Evolutionary conservation across 2,329 filamentous ascomycete genomes (phyloP), one percentile per base, ranked within the genome.

Genomic region (Amauroascus verrucosus): DNA sequence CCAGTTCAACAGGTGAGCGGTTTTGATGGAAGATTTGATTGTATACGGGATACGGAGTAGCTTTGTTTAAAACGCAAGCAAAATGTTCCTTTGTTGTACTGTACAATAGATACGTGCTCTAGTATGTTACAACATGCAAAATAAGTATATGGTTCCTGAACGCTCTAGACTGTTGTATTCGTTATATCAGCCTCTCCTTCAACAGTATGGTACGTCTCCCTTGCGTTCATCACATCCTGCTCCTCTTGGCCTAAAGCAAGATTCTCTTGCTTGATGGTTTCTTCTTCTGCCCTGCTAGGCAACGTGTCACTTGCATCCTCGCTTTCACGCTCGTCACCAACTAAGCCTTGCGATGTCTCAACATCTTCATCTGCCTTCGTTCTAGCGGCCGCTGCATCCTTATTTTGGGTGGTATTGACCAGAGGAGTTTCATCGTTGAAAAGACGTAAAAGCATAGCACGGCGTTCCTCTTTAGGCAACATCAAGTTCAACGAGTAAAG

Each of bases 401-500:
- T 61, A 56, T 70, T 70, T 24, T 62, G 59, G 4, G 67, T 69
- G 14, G 63, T 64, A 67, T 93, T 94, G 58, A 95, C 79, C 46
- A 95, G 77, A 3, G 88, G 88, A 0, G 86, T 85, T 26, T 85
- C 85, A 62, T 97, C 91, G 66, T 96, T 94, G 73, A 85, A 98
- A 56, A 98, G 77, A 20, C 93, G 79, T 58, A 97, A 76, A 61
- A 97, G 74, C 88, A 97, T 94, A 0, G 93, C 93, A 22, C 83
- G 84, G 14, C 93, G 82, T 60, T 98, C 93, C 68, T 98, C 93
- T 75, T 98, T 98, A 48, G 93, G 91, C 64, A 98, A 77, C 93
- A 98, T 98, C 51, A 98, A 80, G 68, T 98, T 98, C 55, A 97
- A 77, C 18, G 86, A 91, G 62, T 90, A 84, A 57, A 95, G 80